A percentile compares a stretch with the other conserved stretches of the same genome.
These are phyloP conservation scores for Yamadazyma paraphyllophila DNA, from an alignment of 805 yeast species.

Conservation along the genomic window DNA sequence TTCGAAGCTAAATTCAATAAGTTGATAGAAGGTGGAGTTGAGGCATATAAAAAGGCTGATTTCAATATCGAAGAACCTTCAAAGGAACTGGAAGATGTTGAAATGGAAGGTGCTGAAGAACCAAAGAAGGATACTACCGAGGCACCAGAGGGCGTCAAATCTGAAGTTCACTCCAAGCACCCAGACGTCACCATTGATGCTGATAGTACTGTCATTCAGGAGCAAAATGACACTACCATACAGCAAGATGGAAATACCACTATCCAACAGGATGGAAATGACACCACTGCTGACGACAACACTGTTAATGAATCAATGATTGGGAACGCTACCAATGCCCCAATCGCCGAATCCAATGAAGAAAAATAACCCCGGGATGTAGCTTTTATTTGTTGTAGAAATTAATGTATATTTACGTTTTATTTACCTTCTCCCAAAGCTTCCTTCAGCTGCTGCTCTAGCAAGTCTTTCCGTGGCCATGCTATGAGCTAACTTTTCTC, in stretches of 20 bases:
- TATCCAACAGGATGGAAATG: constrained; percentile 46
- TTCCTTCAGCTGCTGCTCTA: constrained; percentile 45
- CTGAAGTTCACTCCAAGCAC: constrained; percentile 1
- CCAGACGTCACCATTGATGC: constrained; percentile 33
- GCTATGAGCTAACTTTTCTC: constrained; percentile 57
- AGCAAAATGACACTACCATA: constrained; percentile 45
- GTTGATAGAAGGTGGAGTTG: constrained; percentile 42
- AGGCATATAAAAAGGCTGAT: constrained; percentile 19
- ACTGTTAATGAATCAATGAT: constrained; percentile 26
- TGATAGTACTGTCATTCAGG: constrained; percentile 49
- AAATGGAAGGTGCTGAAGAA: constrained; percentile 13
- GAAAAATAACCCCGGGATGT: not conserved
- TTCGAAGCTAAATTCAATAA: constrained; percentile 28
- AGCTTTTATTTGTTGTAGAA: constrained; percentile 4
- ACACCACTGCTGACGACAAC: constrained; percentile 45
- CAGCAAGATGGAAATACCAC: constrained; percentile 48
- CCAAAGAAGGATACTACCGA: constrained; percentile 16
- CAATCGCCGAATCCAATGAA: not conserved
- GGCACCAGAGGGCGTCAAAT: not conserved
- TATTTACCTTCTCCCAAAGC: constrained; percentile 14
- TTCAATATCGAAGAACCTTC: constrained; percentile 11
- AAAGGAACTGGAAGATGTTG: constrained; percentile 13
- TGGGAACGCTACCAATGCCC: constrained; percentile 14
- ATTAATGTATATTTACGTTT: constrained; percentile 7
- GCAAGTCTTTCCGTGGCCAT: constrained; percentile 53